Base-by-base conservation (phyloP, 2,329 filamentous ascomycete species). In the Teratosphaeria viscida region DNA sequence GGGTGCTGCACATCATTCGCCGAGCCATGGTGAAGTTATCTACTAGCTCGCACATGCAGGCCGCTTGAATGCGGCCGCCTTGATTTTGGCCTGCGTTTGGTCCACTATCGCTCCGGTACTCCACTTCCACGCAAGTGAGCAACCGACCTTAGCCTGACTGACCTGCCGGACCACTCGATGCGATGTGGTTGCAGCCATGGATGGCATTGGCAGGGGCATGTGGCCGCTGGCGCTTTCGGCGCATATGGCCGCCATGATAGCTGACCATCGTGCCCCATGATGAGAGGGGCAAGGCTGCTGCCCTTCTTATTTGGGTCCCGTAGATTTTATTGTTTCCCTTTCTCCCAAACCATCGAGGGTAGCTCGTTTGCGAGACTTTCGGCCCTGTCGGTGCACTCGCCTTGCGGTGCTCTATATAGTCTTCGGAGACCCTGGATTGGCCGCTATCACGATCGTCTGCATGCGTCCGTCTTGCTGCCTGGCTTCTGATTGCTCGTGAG, bases 1-100 rank as follows among this genome's bases (percentile, higher is more conserved):
- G 61, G 32, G 55, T 56, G 58, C 59, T 55, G 59, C 63, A 59
- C 57, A 55, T 62, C 60, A 64, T 62, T 64, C 58, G 61, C 52
- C 58, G 59, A 49, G 43, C 59, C 52, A 58, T 56, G 29, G 16
- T 23, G 43, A 59, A 52, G 53, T 61, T 49, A 11, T 19, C 27
- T 37, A 32, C 23, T 5, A 49, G 43, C 43, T 49, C n/a, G 43
- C 43, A 49, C 19, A 49, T 49, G 43, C 43, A 49, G 43, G 43
- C n/a, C 43, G 23, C 43, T 49, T 10, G 19, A 11, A 49, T n/a
- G 43, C 43, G 43, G 19, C 43, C 43, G 43, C 8, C 43, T 49
- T 49, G 43, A 23, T 49, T n/a, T n/a, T 49, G 16, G 23, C 8
- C 43, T 49, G 16, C 19, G 16, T 49, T 49, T 49, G 43, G n/a